Evolutionary conservation across 2,329 filamentous ascomycete genomes (phyloP).

Genomic region (Epicoccum sorghinum): DNA sequence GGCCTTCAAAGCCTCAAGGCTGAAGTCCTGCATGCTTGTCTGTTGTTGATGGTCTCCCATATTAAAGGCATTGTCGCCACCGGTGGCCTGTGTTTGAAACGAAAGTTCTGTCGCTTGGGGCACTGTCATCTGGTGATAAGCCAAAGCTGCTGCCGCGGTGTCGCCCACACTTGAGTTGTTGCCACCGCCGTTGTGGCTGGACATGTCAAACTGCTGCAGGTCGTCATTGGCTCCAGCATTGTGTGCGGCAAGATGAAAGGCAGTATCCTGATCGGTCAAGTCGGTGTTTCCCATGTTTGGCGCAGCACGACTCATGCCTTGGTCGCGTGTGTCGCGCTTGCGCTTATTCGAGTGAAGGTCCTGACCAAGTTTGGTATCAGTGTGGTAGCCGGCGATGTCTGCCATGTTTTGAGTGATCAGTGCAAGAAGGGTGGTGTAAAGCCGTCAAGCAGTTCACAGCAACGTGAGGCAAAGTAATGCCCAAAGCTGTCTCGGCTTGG

Average conservation of each 20-base stretch:
- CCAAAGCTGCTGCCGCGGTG: conserved; percentile 64
- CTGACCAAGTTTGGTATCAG: conserved; percentile 45
- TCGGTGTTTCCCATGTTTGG: conserved; percentile 42
- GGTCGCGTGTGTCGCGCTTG: conserved; percentile 55
- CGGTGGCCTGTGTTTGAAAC: conserved; percentile 55
- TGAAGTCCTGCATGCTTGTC: conserved; percentile 47
- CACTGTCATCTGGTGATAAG: conserved; percentile 62
- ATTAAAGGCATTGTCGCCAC: conserved; percentile 52
- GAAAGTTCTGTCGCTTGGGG: conserved; percentile 62
- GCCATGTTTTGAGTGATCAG: conserved; percentile 33
- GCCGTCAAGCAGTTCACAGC: background rate
- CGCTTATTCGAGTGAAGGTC: conserved; percentile 50
- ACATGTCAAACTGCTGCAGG: conserved; percentile 49
- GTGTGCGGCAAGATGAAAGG: conserved; percentile 49
- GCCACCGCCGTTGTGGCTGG: conserved; percentile 59
- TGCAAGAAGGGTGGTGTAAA: conserved; percentile 10
- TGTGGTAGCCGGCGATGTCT: conserved; percentile 47
- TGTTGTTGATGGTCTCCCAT: conserved; percentile 52
- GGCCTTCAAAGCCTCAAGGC: conserved; percentile 58
- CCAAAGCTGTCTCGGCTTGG: background rate
- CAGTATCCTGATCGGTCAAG: conserved; percentile 45
- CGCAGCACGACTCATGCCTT: conserved; percentile 47
- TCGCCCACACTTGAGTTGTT: conserved; percentile 59
- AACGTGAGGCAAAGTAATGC: background rate
- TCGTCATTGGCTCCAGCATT: conserved; percentile 52